Conservation (phyloP, 257 asterid species). For the Galeopsis tetrahit region DNA sequence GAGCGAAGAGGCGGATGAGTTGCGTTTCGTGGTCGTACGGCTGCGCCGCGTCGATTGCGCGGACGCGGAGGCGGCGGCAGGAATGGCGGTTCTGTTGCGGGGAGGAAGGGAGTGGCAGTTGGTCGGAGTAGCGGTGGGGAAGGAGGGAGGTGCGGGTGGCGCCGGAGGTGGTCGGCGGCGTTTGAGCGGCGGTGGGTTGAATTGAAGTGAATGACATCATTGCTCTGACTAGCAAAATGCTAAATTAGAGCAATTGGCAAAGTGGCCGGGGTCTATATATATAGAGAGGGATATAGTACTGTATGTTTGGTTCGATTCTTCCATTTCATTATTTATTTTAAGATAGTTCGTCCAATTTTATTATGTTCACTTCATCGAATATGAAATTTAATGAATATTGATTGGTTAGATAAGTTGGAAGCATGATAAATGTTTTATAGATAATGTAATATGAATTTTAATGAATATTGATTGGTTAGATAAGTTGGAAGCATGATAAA, state of each 20-base stretch:
- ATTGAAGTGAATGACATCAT: constrained; percentile 53
- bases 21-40: constrained; percentile 70
- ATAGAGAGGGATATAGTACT: too few relatives aligned
- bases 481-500: too few relatives aligned
- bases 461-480: too few relatives aligned
- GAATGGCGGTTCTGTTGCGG: constrained; percentile 12
- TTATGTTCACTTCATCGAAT: too few relatives aligned
- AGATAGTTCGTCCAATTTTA: too few relatives aligned
- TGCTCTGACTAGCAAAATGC: background rate
- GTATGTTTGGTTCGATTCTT: too few relatives aligned
- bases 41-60: constrained; percentile 74
- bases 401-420: too few relatives aligned
- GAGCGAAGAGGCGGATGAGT: constrained; percentile 48
- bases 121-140: constrained; percentile 37
- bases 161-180: constrained; percentile 32
- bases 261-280: background rate
- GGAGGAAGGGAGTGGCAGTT: constrained; percentile 23
- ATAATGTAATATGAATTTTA: too few relatives aligned
- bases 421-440: too few relatives aligned
- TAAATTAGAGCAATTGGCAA: constrained; percentile 11
- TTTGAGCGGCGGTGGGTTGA: constrained; percentile 39
- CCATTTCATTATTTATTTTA: too few relatives aligned
- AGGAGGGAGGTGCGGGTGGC: constrained; percentile 32
- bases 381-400: too few relatives aligned
- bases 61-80: constrained; percentile 42